Evolutionary conservation across 2,329 filamentous ascomycete species (phyloP).

Genomic region (Aureobasidium sp.): DNA sequence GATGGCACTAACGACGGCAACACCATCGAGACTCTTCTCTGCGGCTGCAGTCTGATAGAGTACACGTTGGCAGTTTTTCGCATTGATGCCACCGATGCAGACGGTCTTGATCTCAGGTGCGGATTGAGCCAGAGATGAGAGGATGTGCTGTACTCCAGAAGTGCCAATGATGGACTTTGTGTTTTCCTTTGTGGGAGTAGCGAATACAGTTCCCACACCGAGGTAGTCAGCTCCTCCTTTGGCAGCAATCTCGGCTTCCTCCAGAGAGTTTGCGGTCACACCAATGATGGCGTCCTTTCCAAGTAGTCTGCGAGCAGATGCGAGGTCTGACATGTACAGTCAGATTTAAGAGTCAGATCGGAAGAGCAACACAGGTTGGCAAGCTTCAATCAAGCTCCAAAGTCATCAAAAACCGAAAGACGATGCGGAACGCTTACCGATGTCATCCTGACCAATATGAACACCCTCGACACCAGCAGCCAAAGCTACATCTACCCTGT

Average conservation of each 20-base stretch:
- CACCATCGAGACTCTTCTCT: constrained; percentile 62
- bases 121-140: constrained; percentile 51
- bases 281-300: constrained; percentile 77
- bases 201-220: constrained; percentile 82
- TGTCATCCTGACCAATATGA: constrained; percentile 91
- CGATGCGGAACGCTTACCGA: constrained; percentile 49
- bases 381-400: background rate
- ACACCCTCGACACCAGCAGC: constrained; percentile 85
- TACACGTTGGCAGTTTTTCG: constrained; percentile 65
- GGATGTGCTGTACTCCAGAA: constrained; percentile 60
- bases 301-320: constrained; percentile 62
- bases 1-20: constrained; percentile 86
- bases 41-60: constrained; percentile 59
- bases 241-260: constrained; percentile 67
- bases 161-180: constrained; percentile 76
- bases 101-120: constrained; percentile 54
- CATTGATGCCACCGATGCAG: constrained; percentile 84
- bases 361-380: background rate
- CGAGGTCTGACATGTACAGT: constrained; percentile 42
- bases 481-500: constrained; percentile 81
- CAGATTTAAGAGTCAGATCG: background rate
- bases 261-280: constrained; percentile 68
- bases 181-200: constrained; percentile 81
- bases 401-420: background rate
- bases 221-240: constrained; percentile 79